Percentiles rank a stretch among this genome's conserved stretches.
phyloP scores from a whole-genome alignment of 495 filamentous ascomycete genomes.

The Emericellopsis terricola region DNA sequence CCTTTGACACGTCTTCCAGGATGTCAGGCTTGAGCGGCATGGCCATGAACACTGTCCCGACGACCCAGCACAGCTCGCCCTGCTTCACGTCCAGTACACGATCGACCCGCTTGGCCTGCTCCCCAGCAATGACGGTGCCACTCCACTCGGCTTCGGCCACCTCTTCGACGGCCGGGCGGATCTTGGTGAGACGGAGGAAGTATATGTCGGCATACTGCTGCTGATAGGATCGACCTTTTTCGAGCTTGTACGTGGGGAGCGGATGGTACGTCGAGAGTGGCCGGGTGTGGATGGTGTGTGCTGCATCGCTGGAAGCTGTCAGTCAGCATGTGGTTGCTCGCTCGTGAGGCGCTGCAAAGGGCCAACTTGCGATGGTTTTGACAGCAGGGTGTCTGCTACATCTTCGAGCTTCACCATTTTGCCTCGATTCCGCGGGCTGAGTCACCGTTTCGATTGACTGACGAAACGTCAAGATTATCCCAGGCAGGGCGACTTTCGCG shows the following conservation, averaged over 20 bases:
- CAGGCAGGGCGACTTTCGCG: no score
- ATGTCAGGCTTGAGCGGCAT: constrained; percentile 96
- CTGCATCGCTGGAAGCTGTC: constrained; percentile 14
- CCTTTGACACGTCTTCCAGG: constrained; percentile 83
- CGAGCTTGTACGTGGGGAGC: constrained; percentile 51
- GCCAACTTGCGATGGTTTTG: constrained; percentile 17
- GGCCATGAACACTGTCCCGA: constrained; percentile 90
- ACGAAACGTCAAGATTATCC: no score
- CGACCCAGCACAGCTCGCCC: constrained; percentile 89
- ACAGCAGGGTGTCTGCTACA: constrained; percentile 17
- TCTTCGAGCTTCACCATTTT: constrained; percentile 11
- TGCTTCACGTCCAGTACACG: constrained; percentile 90
- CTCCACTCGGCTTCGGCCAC: constrained; percentile 62
- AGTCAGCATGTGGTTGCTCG: neutral
- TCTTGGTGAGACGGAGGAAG: constrained; percentile 71
- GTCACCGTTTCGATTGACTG: no score
- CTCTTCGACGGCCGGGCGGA: constrained; percentile 69
- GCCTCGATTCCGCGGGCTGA: neutral
- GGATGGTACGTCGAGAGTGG: constrained; percentile 53
- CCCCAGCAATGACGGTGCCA: constrained; percentile 59
- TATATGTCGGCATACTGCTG: constrained; percentile 98
- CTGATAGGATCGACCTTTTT: constrained; percentile 59
- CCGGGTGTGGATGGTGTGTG: constrained; percentile 19
- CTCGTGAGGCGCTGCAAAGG: neutral
- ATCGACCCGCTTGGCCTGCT: constrained; percentile 56